phyloP scores from a whole-genome alignment of 257 asterid species.

The Solanum bulbocastanum region DNA sequence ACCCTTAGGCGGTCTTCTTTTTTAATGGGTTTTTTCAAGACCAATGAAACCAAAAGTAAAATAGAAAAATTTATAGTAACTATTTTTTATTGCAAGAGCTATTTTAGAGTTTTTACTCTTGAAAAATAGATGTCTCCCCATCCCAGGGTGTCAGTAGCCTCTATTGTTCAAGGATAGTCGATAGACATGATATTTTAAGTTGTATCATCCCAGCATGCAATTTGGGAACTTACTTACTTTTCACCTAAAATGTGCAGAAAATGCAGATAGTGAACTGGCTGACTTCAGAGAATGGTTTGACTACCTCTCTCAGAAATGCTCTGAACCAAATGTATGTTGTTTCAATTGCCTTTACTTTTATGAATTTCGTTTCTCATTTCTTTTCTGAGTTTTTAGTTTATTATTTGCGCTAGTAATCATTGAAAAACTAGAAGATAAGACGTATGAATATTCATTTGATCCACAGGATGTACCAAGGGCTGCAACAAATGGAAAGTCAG shows the following conservation, averaged over 20 bases:
- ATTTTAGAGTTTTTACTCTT: background rate
- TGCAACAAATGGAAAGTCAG: conserved; percentile 16
- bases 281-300: conserved; percentile 49
- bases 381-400: background rate
- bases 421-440: background rate
- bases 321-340: conserved; percentile 34
- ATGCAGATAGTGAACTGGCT: conserved; percentile 35
- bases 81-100: background rate
- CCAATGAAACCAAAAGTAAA: background rate
- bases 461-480: conserved; percentile 35
- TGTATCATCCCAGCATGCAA: background rate
- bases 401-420: background rate
- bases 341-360: background rate
- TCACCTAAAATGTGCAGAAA: conserved; percentile 32
- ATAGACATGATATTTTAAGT: background rate
- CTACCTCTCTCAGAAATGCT: conserved; percentile 28
- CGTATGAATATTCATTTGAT: background rate
- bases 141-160: background rate
- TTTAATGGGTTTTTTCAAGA: background rate
- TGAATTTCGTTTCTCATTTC: background rate
- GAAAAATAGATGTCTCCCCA: background rate
- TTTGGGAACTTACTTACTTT: background rate
- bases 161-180: background rate
- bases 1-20: background rate
- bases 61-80: background rate